Evolutionary conservation across 2,329 filamentous ascomycete species (phyloP).

Genomic region (Colletotrichum trifolii): DNA sequence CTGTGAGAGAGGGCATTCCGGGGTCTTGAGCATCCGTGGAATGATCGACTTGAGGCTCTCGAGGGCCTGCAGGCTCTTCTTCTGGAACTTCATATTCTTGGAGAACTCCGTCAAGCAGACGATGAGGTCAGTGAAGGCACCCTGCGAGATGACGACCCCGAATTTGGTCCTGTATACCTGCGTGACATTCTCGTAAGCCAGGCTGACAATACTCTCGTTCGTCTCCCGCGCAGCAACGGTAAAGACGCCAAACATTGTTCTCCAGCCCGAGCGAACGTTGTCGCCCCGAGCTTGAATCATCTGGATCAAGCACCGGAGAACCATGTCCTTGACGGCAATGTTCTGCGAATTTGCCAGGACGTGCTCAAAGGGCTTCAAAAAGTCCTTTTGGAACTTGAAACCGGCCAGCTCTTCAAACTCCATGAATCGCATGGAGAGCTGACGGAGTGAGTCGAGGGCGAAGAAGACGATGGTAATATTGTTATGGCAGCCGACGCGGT

Average conservation of each 20-base stretch:
- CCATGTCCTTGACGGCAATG: constrained; percentile 96
- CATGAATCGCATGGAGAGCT: constrained; percentile 98
- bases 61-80: constrained; percentile 96
- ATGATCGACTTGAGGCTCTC: constrained; percentile 95
- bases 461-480: constrained; percentile 99
- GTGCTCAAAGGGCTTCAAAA: constrained; percentile 97
- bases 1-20: constrained; percentile 90
- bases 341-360: constrained; percentile 94
- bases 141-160: constrained; percentile 94
- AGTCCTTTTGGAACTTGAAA: constrained; percentile 99
- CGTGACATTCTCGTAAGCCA: constrained; percentile 96
- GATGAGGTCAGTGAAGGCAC: constrained; percentile 94
- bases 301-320: constrained; percentile 93
- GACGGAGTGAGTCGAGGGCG: constrained; percentile 91
- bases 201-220: constrained; percentile 94
- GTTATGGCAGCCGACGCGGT: constrained; percentile 93
- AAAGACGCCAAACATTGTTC: constrained; percentile 99
- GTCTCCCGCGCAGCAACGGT: constrained; percentile 93
- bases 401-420: constrained; percentile 97
- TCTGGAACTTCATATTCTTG: constrained; percentile 98
- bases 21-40: constrained; percentile 92
- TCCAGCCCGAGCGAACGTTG: constrained; percentile 97
- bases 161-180: constrained; percentile 97
- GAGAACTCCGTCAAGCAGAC: constrained; percentile 98
- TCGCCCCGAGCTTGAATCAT: constrained; percentile 98